These are phyloP conservation scores for Starmera pachycereana DNA, from an alignment of 805 yeast species.

Conservation along the genomic window DNA sequence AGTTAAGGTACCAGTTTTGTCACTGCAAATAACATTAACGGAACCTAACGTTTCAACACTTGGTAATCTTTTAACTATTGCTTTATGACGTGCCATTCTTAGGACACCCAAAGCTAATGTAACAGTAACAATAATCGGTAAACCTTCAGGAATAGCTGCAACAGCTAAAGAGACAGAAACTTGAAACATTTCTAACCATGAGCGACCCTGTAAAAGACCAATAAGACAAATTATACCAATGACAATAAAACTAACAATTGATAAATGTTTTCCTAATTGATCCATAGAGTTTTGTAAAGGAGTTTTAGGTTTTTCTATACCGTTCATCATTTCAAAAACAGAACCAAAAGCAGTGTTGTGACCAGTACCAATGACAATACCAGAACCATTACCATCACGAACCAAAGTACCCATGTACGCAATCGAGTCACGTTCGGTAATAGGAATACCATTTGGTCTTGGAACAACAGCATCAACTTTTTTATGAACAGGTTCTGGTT, in stretches of 20 bases:
- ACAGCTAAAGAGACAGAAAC: slow-evolving; percentile 96
- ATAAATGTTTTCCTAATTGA: slow-evolving; percentile 83
- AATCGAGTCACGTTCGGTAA: slow-evolving; percentile 63
- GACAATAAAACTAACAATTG: slow-evolving; percentile 72
- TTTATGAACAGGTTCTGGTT: slow-evolving; percentile 79
- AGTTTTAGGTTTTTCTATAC: slow-evolving; percentile 94
- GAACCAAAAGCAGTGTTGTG: slow-evolving; percentile 86
- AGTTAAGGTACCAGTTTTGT: slow-evolving; percentile 85
- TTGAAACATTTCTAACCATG: slow-evolving; percentile 97
- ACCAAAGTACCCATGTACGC: slow-evolving; percentile 98
- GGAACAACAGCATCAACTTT: slow-evolving; percentile 33
- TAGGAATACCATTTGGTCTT: slow-evolving; percentile 31
- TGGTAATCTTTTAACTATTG: slow-evolving; percentile 89
- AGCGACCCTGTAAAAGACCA: slow-evolving; percentile 86
- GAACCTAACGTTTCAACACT: slow-evolving; percentile 93
- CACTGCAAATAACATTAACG: slow-evolving; percentile 87
- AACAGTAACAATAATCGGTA: slow-evolving; percentile 96
- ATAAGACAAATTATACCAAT: slow-evolving; percentile 88
- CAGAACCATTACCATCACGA: slow-evolving; percentile 90
- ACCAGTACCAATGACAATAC: slow-evolving; percentile 89
- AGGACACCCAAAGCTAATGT: slow-evolving; percentile 93
- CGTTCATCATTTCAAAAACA: slow-evolving; percentile 91
- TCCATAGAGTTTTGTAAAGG: slow-evolving; percentile 96
- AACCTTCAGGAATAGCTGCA: slow-evolving; percentile 98
- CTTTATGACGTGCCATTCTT: slow-evolving; percentile 91